These are phyloP conservation scores for Filosporella fistucella DNA, from an alignment of 495 filamentous ascomycete species.

Conservation along the genomic window DNA sequence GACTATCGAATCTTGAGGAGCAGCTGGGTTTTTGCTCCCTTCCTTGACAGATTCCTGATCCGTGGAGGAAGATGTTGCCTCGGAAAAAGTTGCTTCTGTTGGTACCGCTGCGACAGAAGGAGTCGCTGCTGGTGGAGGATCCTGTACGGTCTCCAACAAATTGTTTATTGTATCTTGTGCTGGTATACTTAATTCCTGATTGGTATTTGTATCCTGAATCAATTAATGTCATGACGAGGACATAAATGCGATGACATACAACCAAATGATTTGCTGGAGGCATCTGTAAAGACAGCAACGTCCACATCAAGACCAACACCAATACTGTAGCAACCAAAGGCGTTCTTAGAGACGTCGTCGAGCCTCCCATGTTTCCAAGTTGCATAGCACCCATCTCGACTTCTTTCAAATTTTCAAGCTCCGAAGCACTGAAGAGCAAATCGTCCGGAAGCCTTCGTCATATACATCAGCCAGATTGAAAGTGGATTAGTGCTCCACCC, in stretches of 20 bases:
- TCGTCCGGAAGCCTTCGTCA: too few species aligned
- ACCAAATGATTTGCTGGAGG: background rate
- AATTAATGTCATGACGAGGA: background rate
- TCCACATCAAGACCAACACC: constrained; percentile 4
- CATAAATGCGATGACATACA: background rate
- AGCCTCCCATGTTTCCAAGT: too few species aligned
- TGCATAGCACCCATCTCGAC: too few species aligned
- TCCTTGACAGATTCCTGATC: too few species aligned
- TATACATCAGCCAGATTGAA: too few species aligned
- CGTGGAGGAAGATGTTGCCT: too few species aligned
- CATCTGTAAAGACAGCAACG: constrained; percentile 8
- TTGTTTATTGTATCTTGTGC: background rate
- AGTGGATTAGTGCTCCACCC: too few species aligned
- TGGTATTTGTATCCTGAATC: background rate
- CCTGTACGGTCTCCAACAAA: too few species aligned
- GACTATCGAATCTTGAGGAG: background rate
- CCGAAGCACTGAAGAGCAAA: too few species aligned
- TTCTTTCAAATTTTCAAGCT: too few species aligned
- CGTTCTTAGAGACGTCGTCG: constrained; percentile 2
- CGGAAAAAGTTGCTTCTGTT: background rate
- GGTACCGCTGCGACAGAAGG: background rate
- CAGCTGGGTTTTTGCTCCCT: too few species aligned
- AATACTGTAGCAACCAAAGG: constrained; percentile 8
- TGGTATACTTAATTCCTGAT: background rate
- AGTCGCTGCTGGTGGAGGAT: background rate